Base-by-base conservation (phyloP, 75 land plant species). In the Cunninghamia lanceolata region DNA sequence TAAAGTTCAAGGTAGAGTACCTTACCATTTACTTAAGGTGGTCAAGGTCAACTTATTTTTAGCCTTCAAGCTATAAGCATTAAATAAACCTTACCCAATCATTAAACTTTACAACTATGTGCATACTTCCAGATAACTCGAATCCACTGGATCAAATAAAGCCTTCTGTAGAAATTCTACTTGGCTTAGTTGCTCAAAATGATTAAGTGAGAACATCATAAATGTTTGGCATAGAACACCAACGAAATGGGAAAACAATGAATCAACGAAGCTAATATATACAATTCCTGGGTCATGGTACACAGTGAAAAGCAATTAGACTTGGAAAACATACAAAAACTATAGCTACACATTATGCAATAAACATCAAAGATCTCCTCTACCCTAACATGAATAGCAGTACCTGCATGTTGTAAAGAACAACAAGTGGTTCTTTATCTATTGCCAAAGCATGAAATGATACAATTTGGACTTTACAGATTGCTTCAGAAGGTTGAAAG, bases 361-460 rank as follows among this genome's bases (percentile, higher is more conserved):
- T n/a, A 43, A 28, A 14, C 50, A 80, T 77, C 43, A 80, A 80
- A 9, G 50, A 28, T 80, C 47, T 28, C 15, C 47, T 28, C 15
- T 1, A 11, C 47, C 3, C 34, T 8, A 43, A 45, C 46, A 80
- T 43, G 32, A 80, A 80, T 25, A n/a, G 32, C 1, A n/a, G 34
- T 80, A 45, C 82, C 82, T 80, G 82, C 82, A 80, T 43, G 32
- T 80, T 80, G 82, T 80, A 42, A 80, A 45, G 82, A 80, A 80
- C 34, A 45, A 43, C 30, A n/a, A 45, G 32, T 39, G 80, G 45
- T 45, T 28, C 47, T 80, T 80, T 80, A 47, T 80, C 47, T 45
- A 80, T 80, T 80, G 47, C 50, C 82, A 28, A n/a, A 45, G 52
- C 50, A 80, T 11, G 47, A 80, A 79, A 43, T 28, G 42, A 80